phyloP scores from a whole-genome alignment of 352 stramenopile species.

The Blastocystis sp. region DNA sequence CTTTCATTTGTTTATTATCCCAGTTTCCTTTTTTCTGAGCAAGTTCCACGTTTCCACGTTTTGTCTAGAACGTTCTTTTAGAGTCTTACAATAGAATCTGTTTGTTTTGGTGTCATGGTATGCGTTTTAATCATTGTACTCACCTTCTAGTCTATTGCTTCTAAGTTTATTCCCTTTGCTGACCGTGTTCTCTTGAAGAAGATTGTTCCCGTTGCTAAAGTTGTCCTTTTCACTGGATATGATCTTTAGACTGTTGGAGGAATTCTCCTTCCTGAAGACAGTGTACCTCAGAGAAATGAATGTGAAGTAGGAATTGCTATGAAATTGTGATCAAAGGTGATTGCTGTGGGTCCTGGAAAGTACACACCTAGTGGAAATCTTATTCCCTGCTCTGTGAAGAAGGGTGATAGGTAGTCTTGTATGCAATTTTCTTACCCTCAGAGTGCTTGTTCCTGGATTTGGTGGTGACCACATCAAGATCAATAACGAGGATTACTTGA shows the following conservation, averaged over 20 bases:
- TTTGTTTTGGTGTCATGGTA: slow-evolving; percentile 23
- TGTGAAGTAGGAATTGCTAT: slow-evolving; percentile 13
- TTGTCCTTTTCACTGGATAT: background rate
- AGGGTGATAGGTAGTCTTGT: slow-evolving; percentile 63
- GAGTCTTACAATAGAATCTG: background rate
- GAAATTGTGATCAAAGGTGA: slow-evolving; percentile 18
- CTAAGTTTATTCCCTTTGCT: slow-evolving; percentile 70
- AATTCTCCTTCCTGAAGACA: slow-evolving; percentile 69
- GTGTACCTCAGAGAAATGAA: slow-evolving; percentile 62
- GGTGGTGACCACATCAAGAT: slow-evolving; percentile 68
- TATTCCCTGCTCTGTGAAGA: slow-evolving; percentile 64
- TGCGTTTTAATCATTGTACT: background rate
- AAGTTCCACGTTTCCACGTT: slow-evolving; percentile 17
- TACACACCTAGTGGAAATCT: slow-evolving; percentile 59
- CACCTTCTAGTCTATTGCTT: slow-evolving; percentile 45
- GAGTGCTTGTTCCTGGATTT: slow-evolving; percentile 69
- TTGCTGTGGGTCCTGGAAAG: slow-evolving; percentile 69
- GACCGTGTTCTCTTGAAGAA: slow-evolving; percentile 69
- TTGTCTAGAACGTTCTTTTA: slow-evolving; percentile 39
- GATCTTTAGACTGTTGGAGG: slow-evolving; percentile 69
- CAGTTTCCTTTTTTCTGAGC: too few relatives aligned
- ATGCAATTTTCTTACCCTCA: background rate
- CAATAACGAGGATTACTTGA: slow-evolving; percentile 69
- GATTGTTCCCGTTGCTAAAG: slow-evolving; percentile 67
- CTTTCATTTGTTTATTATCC: too few relatives aligned